Base-by-base conservation (phyloP, 169 alveolate genomes). In the Besnoitia besnoiti region DNA sequence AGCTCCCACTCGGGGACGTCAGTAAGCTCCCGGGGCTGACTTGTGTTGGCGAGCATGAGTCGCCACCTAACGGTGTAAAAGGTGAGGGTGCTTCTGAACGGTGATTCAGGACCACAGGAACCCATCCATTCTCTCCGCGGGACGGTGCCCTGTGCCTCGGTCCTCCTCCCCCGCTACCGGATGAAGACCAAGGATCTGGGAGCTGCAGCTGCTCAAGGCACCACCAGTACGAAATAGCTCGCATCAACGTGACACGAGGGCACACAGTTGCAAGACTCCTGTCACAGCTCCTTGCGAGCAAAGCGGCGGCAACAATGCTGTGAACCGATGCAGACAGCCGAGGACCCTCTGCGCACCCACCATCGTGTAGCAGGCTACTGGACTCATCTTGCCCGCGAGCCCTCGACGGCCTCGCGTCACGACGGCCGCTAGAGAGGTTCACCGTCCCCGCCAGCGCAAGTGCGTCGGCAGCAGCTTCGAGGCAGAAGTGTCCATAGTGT, bases 171-270 rank as follows among this genome's bases (percentile, higher is more conserved):
- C 7, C 82, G 46, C n/a, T 42, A 27, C 24, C 82, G n/a, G 47
- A 73, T 8, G 82, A 73, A 5, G 46, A n/a, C 82, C 39, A 35
- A 37, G 55, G 55, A 39, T 77, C 61, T n/a, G 87, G 87, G n/a
- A 10, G 87, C 49, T 27, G 87, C 40, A 37, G 59, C 87, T 77
- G 61, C 55, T 19, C 87, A 7, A 77, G 33, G 37, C 87, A 77
- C 12, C 47, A 40, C 87, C 87, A 77, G 87, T 77, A 77, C 21
- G 87, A 51, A 37, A 77, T 77, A 27, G 87, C 87, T 37, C 87
- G 55, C 50, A 77, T 40, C 19, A 27, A 4, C 5, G 87, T 55
- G 14, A 40, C 87, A 3, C 87, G 87, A 24, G 87, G 55, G 40
- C 87, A 77, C 10, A 77, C 21, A 35, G 87, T 39, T 30, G 82